Evolutionary conservation across 768 basidiomycete genomes (phyloP), one percentile per base, ranked within the genome.

Genomic region (Tylopilus subfusipes): DNA sequence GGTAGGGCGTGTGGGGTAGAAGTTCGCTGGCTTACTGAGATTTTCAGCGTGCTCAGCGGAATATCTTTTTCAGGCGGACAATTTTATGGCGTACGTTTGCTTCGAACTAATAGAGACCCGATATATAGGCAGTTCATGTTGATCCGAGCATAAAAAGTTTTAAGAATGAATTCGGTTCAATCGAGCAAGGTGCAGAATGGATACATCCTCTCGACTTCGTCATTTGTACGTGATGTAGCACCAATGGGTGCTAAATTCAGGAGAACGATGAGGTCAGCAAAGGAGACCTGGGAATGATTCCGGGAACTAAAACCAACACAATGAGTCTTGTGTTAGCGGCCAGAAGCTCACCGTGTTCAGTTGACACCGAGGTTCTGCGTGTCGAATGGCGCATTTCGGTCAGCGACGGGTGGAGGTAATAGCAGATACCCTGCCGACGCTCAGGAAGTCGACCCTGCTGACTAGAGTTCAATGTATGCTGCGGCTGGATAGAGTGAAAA

Each of bases 161-260:
- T 58, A 29, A 43, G 53, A 50, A 56, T 52, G 63, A 53, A 52
- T 43, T 49, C 33, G 53, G 54, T 48, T 53, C 50, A 56, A 34
- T 55, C 48, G 45, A 62, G 55, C 40, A 57, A 45, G 42, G 38
- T 46, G 60, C 22, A 34, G 54, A 55, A 59, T 48, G 53, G 61
- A 58, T 53, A 51, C 42, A 58, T 56, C 49, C 43, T 19, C 22
- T 43, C 34, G 34, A 30, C 52, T 38, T 50, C 16, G 67, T 54
- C 52, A 64, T 62, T 54, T 56, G 63, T 68, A 68, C 67, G 67
- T 69, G 59, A 68, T 66, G 29, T 11, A n/a, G 31, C 38, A 36
- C 42, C 30, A 52, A 63, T 53, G 56, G 8, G 44, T 34, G 52
- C 42, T 51, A 66, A 66, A 64, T 64, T 60, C 59, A 66, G 64